Evolutionary conservation across 176 grass and related monocot species (phyloP), one percentile per base, ranked within the genome.

Genomic region (Poa annua): DNA sequence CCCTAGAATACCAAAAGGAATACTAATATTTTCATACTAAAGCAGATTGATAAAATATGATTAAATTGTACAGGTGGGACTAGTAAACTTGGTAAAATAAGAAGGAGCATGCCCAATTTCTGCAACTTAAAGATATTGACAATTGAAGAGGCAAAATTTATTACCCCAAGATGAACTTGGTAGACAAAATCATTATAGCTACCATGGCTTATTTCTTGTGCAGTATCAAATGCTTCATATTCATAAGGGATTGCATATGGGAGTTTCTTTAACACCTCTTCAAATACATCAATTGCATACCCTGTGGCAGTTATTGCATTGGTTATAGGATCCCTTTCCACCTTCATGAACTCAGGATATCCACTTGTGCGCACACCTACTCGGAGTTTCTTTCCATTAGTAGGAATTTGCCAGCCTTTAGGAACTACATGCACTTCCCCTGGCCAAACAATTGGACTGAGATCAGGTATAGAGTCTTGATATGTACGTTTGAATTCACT

Each of bases 191-290:
- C 81, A 85, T 91, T 65, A 70, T 87, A 87, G 59, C 45, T 84
- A 8, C 76, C 81, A 24, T 50, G 2, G 9, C 75, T 48, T 50
- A 22, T 49, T 38, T 62, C 85, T 59, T 59, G 16, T 45, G 50
- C 47, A 29, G 54, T 50, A 13, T 80, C 16, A 62, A 84, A 84
- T 32, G 76, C 50, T 64, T 87, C 76, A 84, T 87, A 81, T 60
- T 84, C 77, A 81, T 77, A 87, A 26, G 89, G 61, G n/a, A 91
- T 25, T 69, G 85, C 80, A 84, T 87, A 91, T 6, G 85, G 81
- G 32, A 91, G 57, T 61, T 13, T 24, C 32, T 76, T 80, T 65
- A 87, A 7, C 8, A 34, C 85, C 44, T 83, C 59, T 68, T 84
- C 85, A 81, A 91, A 91, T 47, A 91, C 81, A 66, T 87, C 81